A percentile compares a stretch with the other conserved stretches of the same genome.
Conservation (phyloP, 495 filamentous ascomycete genomes). For the Penicillium robsamsonii region DNA sequence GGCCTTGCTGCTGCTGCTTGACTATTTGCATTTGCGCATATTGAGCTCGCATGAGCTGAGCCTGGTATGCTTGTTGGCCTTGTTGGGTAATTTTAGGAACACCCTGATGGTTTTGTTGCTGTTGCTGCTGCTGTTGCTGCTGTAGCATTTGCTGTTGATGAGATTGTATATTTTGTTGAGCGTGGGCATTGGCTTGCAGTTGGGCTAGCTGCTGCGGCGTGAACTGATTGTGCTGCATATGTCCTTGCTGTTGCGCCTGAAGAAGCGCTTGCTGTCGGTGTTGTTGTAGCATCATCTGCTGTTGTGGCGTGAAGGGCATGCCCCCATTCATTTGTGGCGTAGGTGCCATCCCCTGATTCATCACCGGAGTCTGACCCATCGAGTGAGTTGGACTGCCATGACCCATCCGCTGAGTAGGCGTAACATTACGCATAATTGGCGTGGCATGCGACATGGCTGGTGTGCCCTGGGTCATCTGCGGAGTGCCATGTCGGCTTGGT, state of each 20-base stretch:
- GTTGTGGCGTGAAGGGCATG: constrained; percentile 42
- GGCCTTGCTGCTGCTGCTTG: constrained; percentile 39
- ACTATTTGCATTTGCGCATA: constrained; percentile 42
- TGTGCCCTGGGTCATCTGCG: constrained; percentile 74
- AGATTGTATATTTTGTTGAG: constrained; percentile 54
- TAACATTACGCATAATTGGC: constrained; percentile 65
- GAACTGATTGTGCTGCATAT: constrained; percentile 44
- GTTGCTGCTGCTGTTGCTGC: constrained; percentile 51
- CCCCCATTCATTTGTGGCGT: constrained; percentile 42
- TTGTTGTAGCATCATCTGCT: constrained; percentile 43
- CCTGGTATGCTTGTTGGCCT: constrained; percentile 49
- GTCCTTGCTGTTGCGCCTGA: constrained; percentile 44
- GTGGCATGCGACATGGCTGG: constrained; percentile 75
- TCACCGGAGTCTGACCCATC: constrained; percentile 58
- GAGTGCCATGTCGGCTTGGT: constrained; percentile 71
- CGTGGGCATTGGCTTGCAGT: constrained; percentile 44
- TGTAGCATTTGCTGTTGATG: constrained; percentile 46
- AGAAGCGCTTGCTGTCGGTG: constrained; percentile 54
- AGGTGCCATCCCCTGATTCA: constrained; percentile 52
- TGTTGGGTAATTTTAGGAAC: constrained; percentile 37
- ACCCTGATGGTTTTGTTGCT: constrained; percentile 40
- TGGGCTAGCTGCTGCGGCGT: constrained; percentile 48
- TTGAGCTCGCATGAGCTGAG: constrained; percentile 43
- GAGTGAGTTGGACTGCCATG: constrained; percentile 66
- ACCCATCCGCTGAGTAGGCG: constrained; percentile 67